Evolutionary conservation across 768 basidiomycete genomes (phyloP).

Genomic region (Calocybe indica): DNA sequence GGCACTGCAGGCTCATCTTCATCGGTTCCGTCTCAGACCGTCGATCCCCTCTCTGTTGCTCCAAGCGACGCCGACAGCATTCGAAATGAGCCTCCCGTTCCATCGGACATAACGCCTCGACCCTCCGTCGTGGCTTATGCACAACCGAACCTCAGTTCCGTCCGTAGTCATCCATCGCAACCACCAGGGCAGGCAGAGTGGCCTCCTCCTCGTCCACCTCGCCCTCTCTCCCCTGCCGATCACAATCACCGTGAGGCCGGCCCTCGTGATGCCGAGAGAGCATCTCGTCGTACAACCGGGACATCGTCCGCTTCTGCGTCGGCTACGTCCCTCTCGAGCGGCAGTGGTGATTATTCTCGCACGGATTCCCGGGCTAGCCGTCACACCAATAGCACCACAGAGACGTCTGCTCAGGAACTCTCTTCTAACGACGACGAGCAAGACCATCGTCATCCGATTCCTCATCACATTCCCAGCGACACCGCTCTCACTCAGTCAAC

Average conservation of each 20-base stretch:
- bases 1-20: constrained; percentile 32
- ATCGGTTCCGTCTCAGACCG: constrained; percentile 20
- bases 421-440: constrained; percentile 30
- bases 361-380: constrained; percentile 20
- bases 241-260: constrained; percentile 1
- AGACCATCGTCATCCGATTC: constrained; percentile 26
- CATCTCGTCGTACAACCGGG: constrained; percentile 33
- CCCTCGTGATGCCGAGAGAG: not conserved
- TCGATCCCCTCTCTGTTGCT: constrained; percentile 31
- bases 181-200: constrained; percentile 9
- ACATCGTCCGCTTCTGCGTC: constrained; percentile 39
- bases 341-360: constrained; percentile 24
- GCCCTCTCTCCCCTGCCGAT: constrained; percentile 5
- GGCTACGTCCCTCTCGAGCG: constrained; percentile 34
- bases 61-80: constrained; percentile 25
- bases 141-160: constrained; percentile 9
- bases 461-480: constrained; percentile 13
- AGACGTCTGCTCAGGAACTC: constrained; percentile 28
- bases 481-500: constrained; percentile 15
- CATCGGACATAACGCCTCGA: constrained; percentile 43
- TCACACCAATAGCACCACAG: constrained; percentile 24
- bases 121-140: constrained; percentile 37
- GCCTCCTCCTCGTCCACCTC: constrained; percentile 9
- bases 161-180: constrained; percentile 28
- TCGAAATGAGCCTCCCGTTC: constrained; percentile 27